These are phyloP conservation scores for Metarhizium guizhouense DNA, from an alignment of 2,329 filamentous ascomycete species.

Conservation along the genomic window DNA sequence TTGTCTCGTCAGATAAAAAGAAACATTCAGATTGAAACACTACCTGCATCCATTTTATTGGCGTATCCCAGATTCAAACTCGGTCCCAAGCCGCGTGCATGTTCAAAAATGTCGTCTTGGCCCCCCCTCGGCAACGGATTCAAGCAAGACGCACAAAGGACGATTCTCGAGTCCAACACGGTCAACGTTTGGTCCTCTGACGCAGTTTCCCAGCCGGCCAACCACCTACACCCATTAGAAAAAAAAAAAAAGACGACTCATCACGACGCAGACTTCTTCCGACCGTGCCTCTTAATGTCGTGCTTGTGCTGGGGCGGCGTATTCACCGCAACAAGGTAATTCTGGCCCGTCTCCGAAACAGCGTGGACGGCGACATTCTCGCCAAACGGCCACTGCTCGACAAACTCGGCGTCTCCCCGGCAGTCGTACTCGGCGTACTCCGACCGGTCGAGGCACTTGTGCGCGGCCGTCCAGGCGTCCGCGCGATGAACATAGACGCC, in stretches of 20 bases:
- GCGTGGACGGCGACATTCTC: constrained; percentile 35
- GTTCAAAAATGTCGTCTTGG: no score
- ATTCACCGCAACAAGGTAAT: constrained; percentile 27
- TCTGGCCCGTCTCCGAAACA: constrained; percentile 31
- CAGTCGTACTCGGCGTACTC: constrained; percentile 27
- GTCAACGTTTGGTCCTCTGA: no score
- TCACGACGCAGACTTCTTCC: neutral
- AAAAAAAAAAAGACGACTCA: neutral
- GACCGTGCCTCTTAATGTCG: neutral
- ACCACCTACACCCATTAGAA: neutral
- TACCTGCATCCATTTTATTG: no score
- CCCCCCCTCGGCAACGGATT: no score
- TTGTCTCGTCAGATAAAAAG: no score
- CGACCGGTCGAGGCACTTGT: constrained; percentile 18
- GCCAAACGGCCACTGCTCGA: constrained; percentile 32
- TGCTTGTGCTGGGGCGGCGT: constrained; percentile 13
- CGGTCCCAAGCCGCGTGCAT: no score
- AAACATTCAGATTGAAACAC: no score
- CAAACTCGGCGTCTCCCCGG: constrained; percentile 15
- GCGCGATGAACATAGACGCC: constrained; percentile 25
- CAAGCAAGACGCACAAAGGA: no score
- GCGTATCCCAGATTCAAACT: no score
- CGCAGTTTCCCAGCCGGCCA: no score
- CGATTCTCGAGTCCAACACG: no score
- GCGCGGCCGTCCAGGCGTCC: constrained; percentile 25